A percentile compares a stretch with the other conserved stretches of the same genome.
Evolutionary conservation across 768 basidiomycete species (phyloP).

Genomic region (Lepiota subincarnata): DNA sequence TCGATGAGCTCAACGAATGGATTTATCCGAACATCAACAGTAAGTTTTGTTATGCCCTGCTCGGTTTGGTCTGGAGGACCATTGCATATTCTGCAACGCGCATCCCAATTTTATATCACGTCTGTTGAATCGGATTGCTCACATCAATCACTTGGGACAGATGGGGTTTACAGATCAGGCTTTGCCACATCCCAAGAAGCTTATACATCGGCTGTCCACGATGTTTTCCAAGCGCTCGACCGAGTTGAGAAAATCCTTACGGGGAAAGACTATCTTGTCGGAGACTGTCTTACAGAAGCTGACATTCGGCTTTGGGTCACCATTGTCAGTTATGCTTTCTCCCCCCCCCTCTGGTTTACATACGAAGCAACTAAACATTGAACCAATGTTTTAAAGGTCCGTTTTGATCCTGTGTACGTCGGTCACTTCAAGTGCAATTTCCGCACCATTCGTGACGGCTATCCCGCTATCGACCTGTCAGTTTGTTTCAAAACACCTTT

Average conservation of each 20-base stretch:
- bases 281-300: constrained; percentile 78
- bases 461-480: constrained; percentile 73
- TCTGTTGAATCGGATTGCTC: neutral
- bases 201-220: constrained; percentile 71
- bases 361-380: neutral
- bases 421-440: constrained; percentile 95
- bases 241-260: constrained; percentile 72
- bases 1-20: constrained; percentile 83
- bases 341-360: neutral
- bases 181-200: constrained; percentile 81
- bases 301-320: constrained; percentile 92
- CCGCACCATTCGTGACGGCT: constrained; percentile 79
- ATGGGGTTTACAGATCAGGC: constrained; percentile 86
- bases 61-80: neutral
- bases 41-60: constrained; percentile 29
- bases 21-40: constrained; percentile 85
- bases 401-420: constrained; percentile 88
- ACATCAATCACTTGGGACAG: constrained; percentile 30
- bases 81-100: too few species aligned
- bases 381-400: constrained; percentile 43
- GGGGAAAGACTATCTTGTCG: constrained; percentile 81
- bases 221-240: constrained; percentile 78
- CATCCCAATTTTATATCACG: neutral
- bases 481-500: constrained; percentile 14
- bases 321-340: constrained; percentile 63